phyloP scores from a whole-genome alignment of 192 early-diverging fungal species.

The Backusella australiensis region DNA sequence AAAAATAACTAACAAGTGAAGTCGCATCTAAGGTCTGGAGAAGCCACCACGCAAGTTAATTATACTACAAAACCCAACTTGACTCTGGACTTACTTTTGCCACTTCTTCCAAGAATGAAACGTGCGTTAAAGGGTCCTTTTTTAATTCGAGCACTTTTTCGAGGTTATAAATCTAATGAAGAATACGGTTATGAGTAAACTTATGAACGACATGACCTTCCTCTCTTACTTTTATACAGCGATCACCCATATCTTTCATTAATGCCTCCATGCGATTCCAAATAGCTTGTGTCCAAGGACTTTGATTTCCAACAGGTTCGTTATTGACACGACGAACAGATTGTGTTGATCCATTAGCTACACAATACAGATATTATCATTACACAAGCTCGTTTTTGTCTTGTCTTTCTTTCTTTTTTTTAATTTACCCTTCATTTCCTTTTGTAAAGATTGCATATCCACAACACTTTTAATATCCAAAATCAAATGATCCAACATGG shows the following conservation, averaged over 20 bases:
- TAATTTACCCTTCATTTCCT: constrained; percentile 46
- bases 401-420: neutral
- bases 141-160: constrained; percentile 51
- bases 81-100: constrained; percentile 30
- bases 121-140: constrained; percentile 46
- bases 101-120: constrained; percentile 50
- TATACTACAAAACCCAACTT: too few relatives aligned
- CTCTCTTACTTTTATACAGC: constrained; percentile 49
- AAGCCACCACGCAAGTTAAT: neutral
- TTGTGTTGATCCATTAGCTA: constrained; percentile 19
- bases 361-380: neutral
- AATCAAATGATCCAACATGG: constrained; percentile 38
- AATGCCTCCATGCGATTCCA: constrained; percentile 55
- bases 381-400: neutral
- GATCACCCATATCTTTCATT: constrained; percentile 49
- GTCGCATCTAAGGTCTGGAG: constrained; percentile 42
- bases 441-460: constrained; percentile 48
- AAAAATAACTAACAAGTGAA: constrained; percentile 53
- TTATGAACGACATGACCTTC: neutral
- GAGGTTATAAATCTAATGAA: constrained; percentile 44
- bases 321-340: constrained; percentile 47
- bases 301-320: constrained; percentile 47
- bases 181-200: neutral
- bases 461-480: constrained; percentile 45
- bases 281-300: constrained; percentile 42